phyloP scores from a whole-genome alignment of 1,139 yeast genomes.

The Yamadazyma triangularis region DNA sequence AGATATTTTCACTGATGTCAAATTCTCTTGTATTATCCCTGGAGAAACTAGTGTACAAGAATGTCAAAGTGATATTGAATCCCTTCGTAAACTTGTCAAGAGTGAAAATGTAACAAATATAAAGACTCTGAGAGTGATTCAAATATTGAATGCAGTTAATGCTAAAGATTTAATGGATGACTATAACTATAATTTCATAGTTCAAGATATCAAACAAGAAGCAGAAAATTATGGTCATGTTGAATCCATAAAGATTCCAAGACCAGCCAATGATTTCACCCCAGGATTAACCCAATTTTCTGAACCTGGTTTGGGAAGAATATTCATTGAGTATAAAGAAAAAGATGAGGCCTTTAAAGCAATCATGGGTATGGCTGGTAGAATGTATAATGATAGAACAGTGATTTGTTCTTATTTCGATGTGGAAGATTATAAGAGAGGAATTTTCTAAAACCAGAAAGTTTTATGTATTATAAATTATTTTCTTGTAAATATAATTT shows the following conservation, averaged over 20 bases:
- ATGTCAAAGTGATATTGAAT: slow-evolving; percentile 27
- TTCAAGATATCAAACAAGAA: slow-evolving; percentile 49
- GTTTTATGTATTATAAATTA: slow-evolving; percentile 6
- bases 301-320: slow-evolving; percentile 65
- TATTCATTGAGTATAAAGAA: slow-evolving; percentile 61
- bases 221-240: slow-evolving; percentile 53
- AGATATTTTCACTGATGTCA: slow-evolving; percentile 19
- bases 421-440: slow-evolving; percentile 48
- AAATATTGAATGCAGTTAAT: slow-evolving; percentile 61
- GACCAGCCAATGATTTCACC: slow-evolving; percentile 51
- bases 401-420: slow-evolving; percentile 64
- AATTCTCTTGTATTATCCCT: slow-evolving; percentile 31
- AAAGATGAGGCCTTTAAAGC: slow-evolving; percentile 54
- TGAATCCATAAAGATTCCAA: slow-evolving; percentile 56
- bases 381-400: slow-evolving; percentile 64
- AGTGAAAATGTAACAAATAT: slow-evolving; percentile 27
- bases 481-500: slow-evolving; percentile 19
- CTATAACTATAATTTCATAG: slow-evolving; percentile 44
- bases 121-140: slow-evolving; percentile 52
- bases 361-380: slow-evolving; percentile 60
- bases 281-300: slow-evolving; percentile 42
- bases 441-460: slow-evolving; percentile 15
- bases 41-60: slow-evolving; percentile 32
- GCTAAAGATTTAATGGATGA: slow-evolving; percentile 60
- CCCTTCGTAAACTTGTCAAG: slow-evolving; percentile 28